Conservation (phyloP, 1,284 basidiomycete genomes). For the Taiwanofungus camphoratus region DNA sequence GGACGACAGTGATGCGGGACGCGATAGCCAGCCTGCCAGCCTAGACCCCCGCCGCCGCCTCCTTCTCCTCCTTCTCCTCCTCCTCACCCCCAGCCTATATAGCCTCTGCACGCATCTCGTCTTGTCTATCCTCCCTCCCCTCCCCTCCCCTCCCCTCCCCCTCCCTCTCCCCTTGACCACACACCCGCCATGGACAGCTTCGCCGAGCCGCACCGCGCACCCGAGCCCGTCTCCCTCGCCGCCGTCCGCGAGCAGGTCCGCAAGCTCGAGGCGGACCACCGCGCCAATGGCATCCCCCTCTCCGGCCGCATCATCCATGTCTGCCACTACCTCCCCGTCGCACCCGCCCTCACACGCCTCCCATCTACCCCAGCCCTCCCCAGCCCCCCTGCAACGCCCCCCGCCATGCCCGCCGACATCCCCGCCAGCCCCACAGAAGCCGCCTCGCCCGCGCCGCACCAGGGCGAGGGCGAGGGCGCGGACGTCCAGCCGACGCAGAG, state of each 20-base stretch:
- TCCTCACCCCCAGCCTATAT: not conserved
- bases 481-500: slow-evolving; percentile 5
- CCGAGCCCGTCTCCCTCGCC: slow-evolving; percentile 38
- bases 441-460: slow-evolving; percentile 1
- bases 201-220: slow-evolving; percentile 34
- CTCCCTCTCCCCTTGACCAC: slow-evolving; percentile 1
- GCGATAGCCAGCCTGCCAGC: too few relatives aligned
- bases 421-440: slow-evolving; percentile 25
- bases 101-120: too few relatives aligned
- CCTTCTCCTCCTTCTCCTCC: not conserved
- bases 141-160: not conserved
- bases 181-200: slow-evolving; percentile 50
- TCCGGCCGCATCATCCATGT: slow-evolving; percentile 86
- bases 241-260: slow-evolving; percentile 55
- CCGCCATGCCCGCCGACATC: slow-evolving; percentile 40
- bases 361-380: slow-evolving; percentile 39
- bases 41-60: too few relatives aligned
- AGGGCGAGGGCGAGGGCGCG: slow-evolving; percentile 4
- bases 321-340: slow-evolving; percentile 76
- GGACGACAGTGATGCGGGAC: too few relatives aligned
- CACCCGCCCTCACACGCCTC: slow-evolving; percentile 45
- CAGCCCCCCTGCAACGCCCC: slow-evolving; percentile 68
- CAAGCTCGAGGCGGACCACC: slow-evolving; percentile 65
- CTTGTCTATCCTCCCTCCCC: not conserved
- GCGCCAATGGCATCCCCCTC: slow-evolving; percentile 61